A percentile compares a stretch with the other conserved stretches of the same genome.
phyloP scores from a whole-genome alignment of 2,329 filamentous ascomycete genomes.

The Chrysoporthe deuterocubensis region DNA sequence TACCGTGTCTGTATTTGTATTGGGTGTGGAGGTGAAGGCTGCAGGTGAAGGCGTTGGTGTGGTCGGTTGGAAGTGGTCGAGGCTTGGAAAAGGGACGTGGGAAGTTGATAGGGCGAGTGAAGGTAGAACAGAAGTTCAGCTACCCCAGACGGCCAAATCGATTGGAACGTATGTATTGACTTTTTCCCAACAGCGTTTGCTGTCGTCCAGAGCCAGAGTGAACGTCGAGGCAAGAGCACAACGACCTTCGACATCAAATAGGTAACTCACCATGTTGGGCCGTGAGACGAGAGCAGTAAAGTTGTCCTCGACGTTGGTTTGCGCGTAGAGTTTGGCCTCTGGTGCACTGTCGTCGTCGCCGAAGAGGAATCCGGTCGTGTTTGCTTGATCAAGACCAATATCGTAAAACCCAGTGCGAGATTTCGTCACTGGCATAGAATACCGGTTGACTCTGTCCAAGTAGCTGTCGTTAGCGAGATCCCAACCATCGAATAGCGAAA shows the following conservation, averaged over 20 bases:
- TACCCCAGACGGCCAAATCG: background rate
- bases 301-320: conserved; percentile 77
- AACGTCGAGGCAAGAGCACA: background rate
- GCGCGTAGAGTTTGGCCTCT: conserved; percentile 70
- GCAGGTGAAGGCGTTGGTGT: background rate
- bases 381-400: conserved; percentile 77
- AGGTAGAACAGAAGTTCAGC: background rate
- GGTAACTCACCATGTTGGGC: conserved; percentile 48
- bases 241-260: background rate
- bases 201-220: conserved; percentile 2
- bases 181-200: conserved; percentile 9
- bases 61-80: background rate
- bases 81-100: background rate
- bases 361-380: conserved; percentile 85
- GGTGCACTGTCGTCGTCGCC: conserved; percentile 72
- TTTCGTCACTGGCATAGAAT: conserved; percentile 87
- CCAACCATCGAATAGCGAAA: background rate
- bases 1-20: background rate
- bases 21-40: background rate
- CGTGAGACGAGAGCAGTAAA: conserved; percentile 84
- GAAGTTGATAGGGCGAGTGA: background rate
- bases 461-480: conserved; percentile 14
- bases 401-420: conserved; percentile 70
- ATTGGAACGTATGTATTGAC: background rate
- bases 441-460: conserved; percentile 73